These are phyloP conservation scores for Aspergillus neoniger DNA, from an alignment of 2,329 filamentous ascomycete genomes.

Conservation along the genomic window DNA sequence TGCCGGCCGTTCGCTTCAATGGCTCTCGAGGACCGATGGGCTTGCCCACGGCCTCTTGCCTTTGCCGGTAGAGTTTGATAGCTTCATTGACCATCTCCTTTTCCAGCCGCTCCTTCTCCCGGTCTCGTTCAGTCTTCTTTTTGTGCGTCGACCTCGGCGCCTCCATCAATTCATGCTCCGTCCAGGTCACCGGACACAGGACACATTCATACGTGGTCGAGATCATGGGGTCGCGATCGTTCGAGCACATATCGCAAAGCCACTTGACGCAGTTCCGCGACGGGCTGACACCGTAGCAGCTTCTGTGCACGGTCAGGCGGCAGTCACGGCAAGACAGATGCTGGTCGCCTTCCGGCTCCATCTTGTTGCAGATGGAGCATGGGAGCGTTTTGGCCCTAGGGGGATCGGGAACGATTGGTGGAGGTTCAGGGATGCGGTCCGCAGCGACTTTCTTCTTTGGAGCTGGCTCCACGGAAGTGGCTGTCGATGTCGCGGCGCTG, in stretches of 20 bases:
- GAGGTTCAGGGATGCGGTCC: constrained; percentile 58
- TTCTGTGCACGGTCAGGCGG: constrained; percentile 84
- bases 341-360: constrained; percentile 71
- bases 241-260: constrained; percentile 93
- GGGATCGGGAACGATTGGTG: constrained; percentile 70
- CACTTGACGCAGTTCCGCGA: constrained; percentile 72
- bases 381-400: constrained; percentile 78
- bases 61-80: constrained; percentile 77
- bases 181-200: constrained; percentile 80
- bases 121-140: constrained; percentile 91
- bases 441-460: constrained; percentile 64
- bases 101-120: constrained; percentile 83
- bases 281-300: constrained; percentile 86
- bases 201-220: constrained; percentile 96
- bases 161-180: constrained; percentile 81
- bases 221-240: constrained; percentile 87
- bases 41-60: constrained; percentile 80
- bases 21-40: constrained; percentile 84
- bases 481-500: constrained; percentile 50
- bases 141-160: constrained; percentile 74
- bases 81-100: constrained; percentile 79
- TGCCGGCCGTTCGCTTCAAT: constrained; percentile 89
- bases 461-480: constrained; percentile 46
- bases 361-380: constrained; percentile 78
- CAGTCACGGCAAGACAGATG: constrained; percentile 83